Evolutionary conservation across 306 rosid species (phyloP), one percentile per base, ranked within the genome.

Genomic region (Ceratonia siliqua): DNA sequence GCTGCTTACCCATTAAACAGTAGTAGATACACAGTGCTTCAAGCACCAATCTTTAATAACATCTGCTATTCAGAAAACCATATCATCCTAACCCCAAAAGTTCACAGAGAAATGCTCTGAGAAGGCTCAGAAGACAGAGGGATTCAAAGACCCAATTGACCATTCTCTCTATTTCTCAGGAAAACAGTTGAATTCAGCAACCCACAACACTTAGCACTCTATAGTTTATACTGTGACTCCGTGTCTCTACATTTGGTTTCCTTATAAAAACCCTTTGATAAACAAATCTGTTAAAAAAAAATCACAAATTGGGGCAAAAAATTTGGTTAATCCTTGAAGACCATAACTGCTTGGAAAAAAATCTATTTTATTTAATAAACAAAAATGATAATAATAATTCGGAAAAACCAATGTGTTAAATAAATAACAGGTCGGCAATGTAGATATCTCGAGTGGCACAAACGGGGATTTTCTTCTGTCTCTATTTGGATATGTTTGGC

Each of bases 311-410:
- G 55, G 53, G 82, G 86, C 89, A 63, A 63, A 57, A 46, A 49
- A 43, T 45, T 77, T 80, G 83, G 93, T 28, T 74, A 61, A 83
- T 80, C 71, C 69, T 85, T 86, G 87, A 57, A 18, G 39, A 35
- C 69, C 69, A 27, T 57, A 79, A 85, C 89, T 73, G 87, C 76
- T 58, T 73, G 62, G 81, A 80, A 76, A 22, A 27, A 30, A 66
- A 10, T 46, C 15, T 46, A 3, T 3, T 46, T n/a, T 30, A 4
- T 5, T 38, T 10, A 5, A 1, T 5, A 28, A 12, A 50, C 5
- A 8, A 66, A 53, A 45, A 9, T 43, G 1, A 36, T 32, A 61
- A 17, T 8, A 66, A 78, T 59, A 65, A 62, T 79, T 88, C 81
- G 79, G 83, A 85, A 84, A 74, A 55, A 24, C 81, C 79, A 81